These are phyloP conservation scores for Rehmannia glutinosa DNA, from an alignment of 257 asterid genomes.

Conservation along the genomic window DNA sequence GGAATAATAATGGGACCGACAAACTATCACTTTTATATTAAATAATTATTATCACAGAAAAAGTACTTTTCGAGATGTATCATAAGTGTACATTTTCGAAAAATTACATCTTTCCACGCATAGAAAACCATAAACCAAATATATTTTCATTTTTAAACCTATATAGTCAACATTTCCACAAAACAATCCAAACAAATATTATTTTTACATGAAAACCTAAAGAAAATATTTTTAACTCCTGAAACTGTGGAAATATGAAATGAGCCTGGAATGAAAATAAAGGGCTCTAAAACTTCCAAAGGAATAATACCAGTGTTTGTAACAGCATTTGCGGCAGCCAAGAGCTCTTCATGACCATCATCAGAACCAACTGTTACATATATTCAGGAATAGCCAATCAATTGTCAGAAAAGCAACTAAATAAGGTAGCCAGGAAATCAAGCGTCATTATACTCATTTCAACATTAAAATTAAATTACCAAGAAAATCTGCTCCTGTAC, in stretches of 20 bases:
- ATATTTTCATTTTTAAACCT: neutral
- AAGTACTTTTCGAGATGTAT: neutral
- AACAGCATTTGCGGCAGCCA: constrained; percentile 87
- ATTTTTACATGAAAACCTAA: neutral
- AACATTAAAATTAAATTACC: constrained; percentile 41
- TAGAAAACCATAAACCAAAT: neutral
- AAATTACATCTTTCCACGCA: neutral
- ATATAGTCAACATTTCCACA: neutral
- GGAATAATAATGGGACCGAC: neutral
- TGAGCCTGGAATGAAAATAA: neutral
- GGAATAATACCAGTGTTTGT: constrained; percentile 55
- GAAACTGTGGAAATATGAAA: neutral
- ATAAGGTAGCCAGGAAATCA: neutral
- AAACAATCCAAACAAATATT: neutral
- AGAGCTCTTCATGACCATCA: constrained; percentile 90
- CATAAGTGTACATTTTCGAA: neutral
- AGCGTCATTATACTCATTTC: constrained; percentile 4
- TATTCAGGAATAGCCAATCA: constrained; percentile 12
- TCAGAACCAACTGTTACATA: constrained; percentile 54
- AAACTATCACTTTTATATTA: neutral
- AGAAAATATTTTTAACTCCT: neutral
- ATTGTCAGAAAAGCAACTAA: constrained; percentile 7
- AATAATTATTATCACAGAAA: neutral
- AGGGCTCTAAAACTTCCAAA: constrained; percentile 7
- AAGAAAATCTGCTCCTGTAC: constrained; percentile 61